Evolutionary conservation across 441 rosid species (phyloP).

Genomic region (Dalechampia spathulata): DNA sequence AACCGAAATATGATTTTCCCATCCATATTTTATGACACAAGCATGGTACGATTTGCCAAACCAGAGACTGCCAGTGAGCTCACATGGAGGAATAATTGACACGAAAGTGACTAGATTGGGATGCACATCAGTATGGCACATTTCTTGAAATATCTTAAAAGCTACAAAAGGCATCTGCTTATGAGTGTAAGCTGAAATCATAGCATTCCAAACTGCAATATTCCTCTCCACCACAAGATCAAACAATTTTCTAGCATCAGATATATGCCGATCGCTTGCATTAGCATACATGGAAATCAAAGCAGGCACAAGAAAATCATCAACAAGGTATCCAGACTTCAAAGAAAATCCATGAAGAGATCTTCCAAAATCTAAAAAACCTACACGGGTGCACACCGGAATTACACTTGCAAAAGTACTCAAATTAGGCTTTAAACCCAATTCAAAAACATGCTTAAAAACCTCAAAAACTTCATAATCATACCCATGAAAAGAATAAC

Average conservation of each 20-base stretch:
- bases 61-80: conserved; percentile 10
- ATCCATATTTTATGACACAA: conserved; percentile 31
- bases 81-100: conserved; percentile 36
- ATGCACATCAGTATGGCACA: conserved; percentile 19
- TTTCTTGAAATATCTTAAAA: conserved; percentile 26
- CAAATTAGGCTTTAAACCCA: conserved; percentile 35
- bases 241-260: conserved; percentile 29
- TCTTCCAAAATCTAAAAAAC: conserved; percentile 24
- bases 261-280: conserved; percentile 14
- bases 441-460: conserved; percentile 17
- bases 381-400: conserved; percentile 33
- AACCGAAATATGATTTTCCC: conserved; percentile 29
- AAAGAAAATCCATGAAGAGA: conserved; percentile 36
- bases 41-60: conserved; percentile 37
- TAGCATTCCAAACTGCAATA: conserved; percentile 38
- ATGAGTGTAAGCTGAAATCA: conserved; percentile 32
- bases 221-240: conserved; percentile 22
- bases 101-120: conserved; percentile 41
- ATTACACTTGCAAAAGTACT: conserved; percentile 38
- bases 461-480: conserved; percentile 28
- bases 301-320: conserved; percentile 36
- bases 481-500: conserved; percentile 33
- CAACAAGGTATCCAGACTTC: conserved; percentile 29
- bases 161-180: conserved; percentile 32
- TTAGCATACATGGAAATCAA: conserved; percentile 40